These are phyloP conservation scores for Globisporangium paroecandrum DNA, from an alignment of 352 stramenopile genomes.

Conservation along the genomic window DNA sequence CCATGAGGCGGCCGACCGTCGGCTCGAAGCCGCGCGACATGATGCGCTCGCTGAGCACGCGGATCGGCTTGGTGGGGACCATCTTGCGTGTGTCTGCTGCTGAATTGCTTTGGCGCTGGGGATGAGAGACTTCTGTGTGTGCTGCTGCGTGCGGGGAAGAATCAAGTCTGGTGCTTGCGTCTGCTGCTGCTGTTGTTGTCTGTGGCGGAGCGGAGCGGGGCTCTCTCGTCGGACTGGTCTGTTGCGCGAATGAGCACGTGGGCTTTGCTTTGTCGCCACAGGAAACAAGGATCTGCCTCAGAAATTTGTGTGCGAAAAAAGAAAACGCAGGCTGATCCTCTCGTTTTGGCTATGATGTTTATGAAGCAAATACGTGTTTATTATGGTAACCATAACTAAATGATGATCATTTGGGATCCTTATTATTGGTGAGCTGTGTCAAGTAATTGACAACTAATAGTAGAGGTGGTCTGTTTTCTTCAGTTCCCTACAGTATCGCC, in stretches of 20 bases:
- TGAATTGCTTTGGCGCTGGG: neutral
- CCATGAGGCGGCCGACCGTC: conserved; percentile 75
- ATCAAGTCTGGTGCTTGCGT: conserved; percentile 3
- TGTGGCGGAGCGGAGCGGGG: neutral
- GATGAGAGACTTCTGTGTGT: neutral
- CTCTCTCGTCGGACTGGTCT: neutral
- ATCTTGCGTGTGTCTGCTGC: conserved; percentile 2
- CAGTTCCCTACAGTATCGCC: neutral
- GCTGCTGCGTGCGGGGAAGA: neutral
- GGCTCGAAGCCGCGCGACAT: conserved; percentile 83
- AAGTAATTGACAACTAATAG: neutral
- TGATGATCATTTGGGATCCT: neutral
- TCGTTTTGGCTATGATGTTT: neutral
- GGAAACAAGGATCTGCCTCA: conserved; percentile 8
- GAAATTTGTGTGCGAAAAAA: conserved; percentile 6
- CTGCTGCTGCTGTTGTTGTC: neutral
- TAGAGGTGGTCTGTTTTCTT: neutral
- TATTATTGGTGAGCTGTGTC: neutral
- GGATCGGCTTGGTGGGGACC: conserved; percentile 57
- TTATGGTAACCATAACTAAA: neutral
- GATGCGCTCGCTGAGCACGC: conserved; percentile 80
- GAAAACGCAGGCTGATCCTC: conserved; percentile 1
- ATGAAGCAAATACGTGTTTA: neutral
- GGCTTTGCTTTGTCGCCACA: neutral
- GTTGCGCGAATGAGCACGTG: neutral